Conservation (phyloP, 495 filamentous ascomycete genomes). For the Penicillium paradoxum region DNA sequence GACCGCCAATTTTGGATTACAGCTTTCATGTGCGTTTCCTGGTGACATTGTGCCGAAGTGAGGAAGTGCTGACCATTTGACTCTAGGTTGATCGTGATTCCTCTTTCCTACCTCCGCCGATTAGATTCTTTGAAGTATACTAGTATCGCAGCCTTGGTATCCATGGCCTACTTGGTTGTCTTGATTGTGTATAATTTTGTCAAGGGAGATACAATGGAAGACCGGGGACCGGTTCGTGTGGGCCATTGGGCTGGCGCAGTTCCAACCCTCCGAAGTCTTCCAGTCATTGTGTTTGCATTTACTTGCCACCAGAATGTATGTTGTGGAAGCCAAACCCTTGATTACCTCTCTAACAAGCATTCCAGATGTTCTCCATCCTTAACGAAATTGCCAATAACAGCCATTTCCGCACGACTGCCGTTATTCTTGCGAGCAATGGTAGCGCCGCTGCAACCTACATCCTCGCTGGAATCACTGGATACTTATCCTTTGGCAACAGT, state of each 20-base stretch:
- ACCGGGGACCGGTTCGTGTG: slow-evolving; percentile 66
- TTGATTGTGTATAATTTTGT: slow-evolving; percentile 87
- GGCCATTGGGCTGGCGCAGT: slow-evolving; percentile 75
- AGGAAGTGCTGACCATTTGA: slow-evolving; percentile 8
- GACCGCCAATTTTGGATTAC: slow-evolving; percentile 97
- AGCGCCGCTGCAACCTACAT: slow-evolving; percentile 76
- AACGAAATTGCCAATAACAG: slow-evolving; percentile 90
- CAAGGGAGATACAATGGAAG: slow-evolving; percentile 66
- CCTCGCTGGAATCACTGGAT: slow-evolving; percentile 89
- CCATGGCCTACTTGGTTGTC: slow-evolving; percentile 89
- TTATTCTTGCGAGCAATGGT: slow-evolving; percentile 79
- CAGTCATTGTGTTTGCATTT: slow-evolving; percentile 95
- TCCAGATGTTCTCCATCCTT: slow-evolving; percentile 94
- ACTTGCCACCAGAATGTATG: slow-evolving; percentile 96
- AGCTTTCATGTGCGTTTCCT: slow-evolving; percentile 72
- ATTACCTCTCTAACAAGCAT: slow-evolving; percentile 6
- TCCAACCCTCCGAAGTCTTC: slow-evolving; percentile 75
- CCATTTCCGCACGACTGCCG: slow-evolving; percentile 71
- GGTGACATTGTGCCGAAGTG: background rate
- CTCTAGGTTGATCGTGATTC: slow-evolving; percentile 82
- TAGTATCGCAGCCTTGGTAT: slow-evolving; percentile 82
- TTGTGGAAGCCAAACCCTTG: background rate
- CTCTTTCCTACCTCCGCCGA: slow-evolving; percentile 82
- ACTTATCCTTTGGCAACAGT: slow-evolving; percentile 85
- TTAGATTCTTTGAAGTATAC: slow-evolving; percentile 97